These are phyloP conservation scores for Vitis amurensis DNA, from an alignment of 164 flowering plant species.

Conservation along the genomic window DNA sequence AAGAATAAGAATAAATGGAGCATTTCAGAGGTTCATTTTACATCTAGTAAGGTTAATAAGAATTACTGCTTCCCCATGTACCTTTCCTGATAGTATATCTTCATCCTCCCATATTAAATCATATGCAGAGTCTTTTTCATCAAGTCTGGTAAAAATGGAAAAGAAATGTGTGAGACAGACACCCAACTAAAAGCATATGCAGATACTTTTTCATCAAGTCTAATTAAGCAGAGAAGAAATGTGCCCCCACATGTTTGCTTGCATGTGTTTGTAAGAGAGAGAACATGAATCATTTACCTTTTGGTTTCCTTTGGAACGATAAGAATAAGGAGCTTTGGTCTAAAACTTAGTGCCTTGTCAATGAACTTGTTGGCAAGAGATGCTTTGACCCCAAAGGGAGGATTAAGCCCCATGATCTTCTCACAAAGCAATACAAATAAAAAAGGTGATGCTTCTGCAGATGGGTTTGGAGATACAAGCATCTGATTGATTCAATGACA, in stretches of 20 bases:
- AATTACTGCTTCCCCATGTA: constrained; percentile 14
- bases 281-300: constrained; percentile 39
- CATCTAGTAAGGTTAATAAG: no score
- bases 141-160: constrained; percentile 47
- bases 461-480: background rate
- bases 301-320: constrained; percentile 88
- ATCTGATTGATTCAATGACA: background rate
- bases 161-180: constrained; percentile 3
- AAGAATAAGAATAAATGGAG: background rate
- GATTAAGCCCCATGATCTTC: constrained; percentile 89
- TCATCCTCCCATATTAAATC: constrained; percentile 73
- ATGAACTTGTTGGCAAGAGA: constrained; percentile 75
- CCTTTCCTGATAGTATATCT: constrained; percentile 64
- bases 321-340: constrained; percentile 83
- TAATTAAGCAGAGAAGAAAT: background rate
- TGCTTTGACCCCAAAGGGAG: constrained; percentile 84
- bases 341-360: constrained; percentile 80
- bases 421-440: constrained; percentile 2
- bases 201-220: constrained; percentile 12
- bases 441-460: background rate
- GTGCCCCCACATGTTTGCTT: no score
- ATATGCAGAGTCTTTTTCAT: constrained; percentile 48
- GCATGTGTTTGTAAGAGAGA: background rate
- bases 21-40: constrained; percentile 5
- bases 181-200: constrained; percentile 14